A percentile compares a stretch with the other conserved stretches of the same genome.
These are phyloP conservation scores for Aspergillus brasiliensis DNA, from an alignment of 2,329 filamentous ascomycete genomes.

Conservation along the genomic window DNA sequence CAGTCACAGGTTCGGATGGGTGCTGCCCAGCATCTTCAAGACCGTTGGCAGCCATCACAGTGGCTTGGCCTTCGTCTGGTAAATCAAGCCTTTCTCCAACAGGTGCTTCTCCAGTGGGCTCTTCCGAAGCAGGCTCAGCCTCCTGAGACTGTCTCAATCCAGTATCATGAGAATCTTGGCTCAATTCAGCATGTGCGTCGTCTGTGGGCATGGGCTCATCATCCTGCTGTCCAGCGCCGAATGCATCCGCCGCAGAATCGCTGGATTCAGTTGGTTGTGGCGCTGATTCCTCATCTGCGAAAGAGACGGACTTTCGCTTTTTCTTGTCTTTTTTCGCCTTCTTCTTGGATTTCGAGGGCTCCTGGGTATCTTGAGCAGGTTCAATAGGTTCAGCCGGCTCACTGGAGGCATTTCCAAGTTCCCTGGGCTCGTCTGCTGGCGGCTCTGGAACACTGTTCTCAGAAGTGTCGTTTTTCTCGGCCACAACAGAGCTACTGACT, in stretches of 20 bases:
- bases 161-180: not conserved
- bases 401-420: constrained; percentile 3
- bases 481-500: not conserved
- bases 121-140: not conserved
- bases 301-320: constrained; percentile 28
- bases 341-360: constrained; percentile 30
- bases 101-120: not conserved
- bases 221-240: not conserved
- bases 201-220: constrained; percentile 2
- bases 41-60: not conserved
- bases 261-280: constrained; percentile 2
- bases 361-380: constrained; percentile 14
- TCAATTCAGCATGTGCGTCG: not conserved
- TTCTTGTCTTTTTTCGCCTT: constrained; percentile 48
- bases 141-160: not conserved
- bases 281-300: constrained; percentile 27
- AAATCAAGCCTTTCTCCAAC: not conserved
- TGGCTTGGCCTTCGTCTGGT: not conserved
- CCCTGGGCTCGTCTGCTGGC: not conserved
- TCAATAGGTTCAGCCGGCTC: constrained; percentile 1
- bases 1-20: not conserved
- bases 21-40: not conserved
- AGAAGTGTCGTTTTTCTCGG: not conserved
- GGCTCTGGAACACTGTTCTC: not conserved
- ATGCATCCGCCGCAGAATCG: not conserved